These are phyloP conservation scores for Cladosporium sp. DNA, from an alignment of 2,329 filamentous ascomycete genomes.

Conservation along the genomic window DNA sequence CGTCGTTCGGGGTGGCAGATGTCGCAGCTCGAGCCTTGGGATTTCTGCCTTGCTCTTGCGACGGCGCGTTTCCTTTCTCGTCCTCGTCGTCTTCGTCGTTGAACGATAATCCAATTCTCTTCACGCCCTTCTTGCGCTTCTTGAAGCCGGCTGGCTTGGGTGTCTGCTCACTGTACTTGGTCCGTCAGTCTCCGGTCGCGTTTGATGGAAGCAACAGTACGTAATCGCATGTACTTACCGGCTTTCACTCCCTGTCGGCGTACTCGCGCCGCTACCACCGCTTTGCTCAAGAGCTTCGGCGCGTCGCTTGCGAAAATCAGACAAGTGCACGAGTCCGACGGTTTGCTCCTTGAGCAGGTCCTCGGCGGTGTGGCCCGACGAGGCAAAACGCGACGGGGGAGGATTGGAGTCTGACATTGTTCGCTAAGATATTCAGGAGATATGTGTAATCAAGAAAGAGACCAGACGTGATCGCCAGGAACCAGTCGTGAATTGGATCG, in stretches of 20 bases:
- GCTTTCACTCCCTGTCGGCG: slow-evolving; percentile 46
- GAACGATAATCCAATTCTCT: slow-evolving; percentile 61
- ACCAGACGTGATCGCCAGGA: neutral
- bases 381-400: slow-evolving; percentile 58
- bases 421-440: neutral
- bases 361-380: slow-evolving; percentile 71
- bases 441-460: neutral
- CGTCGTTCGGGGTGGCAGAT: neutral
- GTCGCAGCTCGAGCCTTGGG: neutral
- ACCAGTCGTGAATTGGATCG: neutral
- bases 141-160: slow-evolving; percentile 46
- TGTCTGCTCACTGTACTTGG: slow-evolving; percentile 54
- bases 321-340: slow-evolving; percentile 84
- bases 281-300: slow-evolving; percentile 82
- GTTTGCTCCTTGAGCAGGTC: slow-evolving; percentile 80
- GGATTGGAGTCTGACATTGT: slow-evolving; percentile 9
- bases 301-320: slow-evolving; percentile 92
- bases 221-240: neutral
- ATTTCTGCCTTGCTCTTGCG: neutral
- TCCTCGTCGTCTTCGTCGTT: slow-evolving; percentile 64
- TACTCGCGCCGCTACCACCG: slow-evolving; percentile 56
- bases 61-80: slow-evolving; percentile 36
- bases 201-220: neutral
- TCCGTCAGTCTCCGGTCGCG: slow-evolving; percentile 44
- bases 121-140: slow-evolving; percentile 52